phyloP scores from a whole-genome alignment of 2,329 filamentous ascomycete genomes.

The Lachnellula arida region DNA sequence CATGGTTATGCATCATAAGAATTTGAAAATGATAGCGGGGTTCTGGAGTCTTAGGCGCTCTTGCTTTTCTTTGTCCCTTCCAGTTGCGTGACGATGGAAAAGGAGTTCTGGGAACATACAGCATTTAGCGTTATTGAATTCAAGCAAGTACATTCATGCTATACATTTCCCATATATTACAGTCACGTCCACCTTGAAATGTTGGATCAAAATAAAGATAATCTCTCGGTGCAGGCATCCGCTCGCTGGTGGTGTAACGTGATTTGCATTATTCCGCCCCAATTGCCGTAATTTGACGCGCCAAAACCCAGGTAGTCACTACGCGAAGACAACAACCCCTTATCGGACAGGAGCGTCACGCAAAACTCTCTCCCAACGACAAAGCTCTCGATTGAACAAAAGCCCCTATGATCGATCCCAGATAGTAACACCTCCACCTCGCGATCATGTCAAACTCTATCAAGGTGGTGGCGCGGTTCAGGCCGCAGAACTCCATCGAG shows the following conservation, averaged over 20 bases:
- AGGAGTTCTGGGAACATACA: background rate
- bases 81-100: background rate
- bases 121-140: background rate
- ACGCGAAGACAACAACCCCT: constrained; percentile 27
- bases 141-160: too few relatives aligned
- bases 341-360: constrained; percentile 21
- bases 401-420: constrained; percentile 29
- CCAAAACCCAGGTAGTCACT: constrained; percentile 15
- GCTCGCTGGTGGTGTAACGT: constrained; percentile 1
- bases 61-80: background rate
- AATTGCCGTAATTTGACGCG: constrained; percentile 17
- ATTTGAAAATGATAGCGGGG: constrained; percentile 11
- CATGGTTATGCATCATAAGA: background rate
- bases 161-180: too few relatives aligned
- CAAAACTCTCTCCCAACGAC: constrained; percentile 1
- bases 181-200: too few relatives aligned
- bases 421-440: constrained; percentile 18
- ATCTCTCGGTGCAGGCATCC: background rate
- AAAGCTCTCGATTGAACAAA: constrained; percentile 10
- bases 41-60: constrained; percentile 19
- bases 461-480: constrained; percentile 95
- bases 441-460: constrained; percentile 50
- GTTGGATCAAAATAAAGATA: background rate
- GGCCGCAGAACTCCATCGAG: constrained; percentile 94
- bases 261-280: constrained; percentile 19